phyloP scores from a whole-genome alignment of 495 filamentous ascomycete species.

The Xylaria flabelliformis region DNA sequence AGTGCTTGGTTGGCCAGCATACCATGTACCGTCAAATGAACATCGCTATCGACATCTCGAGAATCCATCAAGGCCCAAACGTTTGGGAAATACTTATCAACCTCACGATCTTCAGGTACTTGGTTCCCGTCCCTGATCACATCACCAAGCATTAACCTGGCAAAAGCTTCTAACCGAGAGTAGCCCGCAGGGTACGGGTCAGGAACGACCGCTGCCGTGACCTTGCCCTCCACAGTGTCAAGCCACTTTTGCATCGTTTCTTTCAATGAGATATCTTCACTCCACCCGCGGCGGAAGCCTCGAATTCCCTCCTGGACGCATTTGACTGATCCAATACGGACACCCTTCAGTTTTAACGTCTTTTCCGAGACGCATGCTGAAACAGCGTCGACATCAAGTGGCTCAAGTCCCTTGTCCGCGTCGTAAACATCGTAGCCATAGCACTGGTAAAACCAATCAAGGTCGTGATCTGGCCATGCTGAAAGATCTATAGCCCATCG shows the following conservation, averaged over 20 bases:
- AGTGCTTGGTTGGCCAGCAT: conserved; percentile 6
- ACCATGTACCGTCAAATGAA: background rate
- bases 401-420: conserved; percentile 5
- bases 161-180: background rate
- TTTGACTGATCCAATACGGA: conserved; percentile 4
- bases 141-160: conserved; percentile 1
- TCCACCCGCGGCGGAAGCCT: background rate
- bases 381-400: background rate
- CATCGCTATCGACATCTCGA: background rate
- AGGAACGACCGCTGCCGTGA: background rate
- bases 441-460: conserved; percentile 5
- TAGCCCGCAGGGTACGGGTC: conserved; percentile 2
- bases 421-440: conserved; percentile 1
- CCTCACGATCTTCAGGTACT: background rate
- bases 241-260: conserved; percentile 4
- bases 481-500: conserved; percentile 8
- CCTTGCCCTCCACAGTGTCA: background rate
- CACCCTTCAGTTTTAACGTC: background rate
- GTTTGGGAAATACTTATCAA: background rate
- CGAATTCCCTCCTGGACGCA: background rate
- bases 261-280: background rate
- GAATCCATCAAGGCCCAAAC: background rate
- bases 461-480: background rate
- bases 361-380: background rate
- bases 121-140: background rate